Base-by-base conservation (phyloP, 495 filamentous ascomycete species). In the Podospora fimiseda region DNA sequence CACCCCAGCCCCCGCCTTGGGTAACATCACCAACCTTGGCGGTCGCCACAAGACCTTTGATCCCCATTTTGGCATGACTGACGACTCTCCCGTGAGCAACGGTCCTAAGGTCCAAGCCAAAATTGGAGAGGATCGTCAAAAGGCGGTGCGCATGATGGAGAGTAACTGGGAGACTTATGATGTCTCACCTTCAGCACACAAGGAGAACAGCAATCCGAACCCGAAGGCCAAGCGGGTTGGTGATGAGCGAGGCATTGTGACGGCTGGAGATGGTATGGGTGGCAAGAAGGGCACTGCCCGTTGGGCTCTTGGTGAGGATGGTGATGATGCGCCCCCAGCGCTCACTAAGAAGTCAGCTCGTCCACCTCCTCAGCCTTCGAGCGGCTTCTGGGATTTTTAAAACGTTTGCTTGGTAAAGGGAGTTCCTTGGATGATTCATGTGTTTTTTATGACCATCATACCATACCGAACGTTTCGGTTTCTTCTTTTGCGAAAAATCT, bases 221-320 rank as follows among this genome's bases (percentile, higher is more conserved):
- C 59, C 63, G 8, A 64, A 56, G 43, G 57, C 50, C 41, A 60
- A 51, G 56, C 72, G 52, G 57, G 62, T 56, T 8, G 55, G 52
- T 16, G 61, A 62, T 13, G 69, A 72, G 27, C 64, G 72, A 20
- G 76, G 80, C 33, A 82, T 85, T 55, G 68, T 70, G 50, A 84
- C 78, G 36, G 78, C 69, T 1, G 86, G 87, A 27, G 82, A 91
- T 57, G 88, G 86, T 21, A 89, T 88, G 82, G 86, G 87, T 24
- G 84, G 84, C 43, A 79, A 77, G 55, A 86, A 80, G 63, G 84
- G 78, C 14, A 59, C 73, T 14, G 71, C 70, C n/a, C 68, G 80
- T 51, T 89, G 85, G 85, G 69, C 80, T 57, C 80, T 82, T 21
- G 80, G 79, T 46, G 78, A 80, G 19, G 71, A 75, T 48, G 74